Conservation (phyloP, 495 filamentous ascomycete species). For the Daldinia concentrica region DNA sequence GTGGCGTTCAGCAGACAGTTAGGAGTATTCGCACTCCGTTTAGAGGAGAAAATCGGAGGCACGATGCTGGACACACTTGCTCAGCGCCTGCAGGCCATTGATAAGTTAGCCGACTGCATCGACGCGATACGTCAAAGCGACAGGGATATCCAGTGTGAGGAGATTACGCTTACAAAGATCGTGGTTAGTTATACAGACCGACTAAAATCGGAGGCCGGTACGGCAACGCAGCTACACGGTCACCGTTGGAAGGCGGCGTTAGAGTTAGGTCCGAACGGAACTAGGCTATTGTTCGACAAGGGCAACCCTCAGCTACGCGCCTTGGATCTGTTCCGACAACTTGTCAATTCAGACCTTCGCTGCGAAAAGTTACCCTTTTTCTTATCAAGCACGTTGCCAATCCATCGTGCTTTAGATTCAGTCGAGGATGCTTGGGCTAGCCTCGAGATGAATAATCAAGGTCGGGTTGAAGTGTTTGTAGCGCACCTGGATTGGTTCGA, state of each 20-base stretch:
- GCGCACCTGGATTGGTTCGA: slow-evolving; percentile 59
- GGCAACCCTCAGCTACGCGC: slow-evolving; percentile 82
- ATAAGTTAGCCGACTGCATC: slow-evolving; percentile 71
- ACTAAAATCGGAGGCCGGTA: slow-evolving; percentile 16
- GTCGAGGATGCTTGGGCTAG: slow-evolving; percentile 59
- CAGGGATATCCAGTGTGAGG: slow-evolving; percentile 60
- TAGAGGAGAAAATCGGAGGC: slow-evolving; percentile 66
- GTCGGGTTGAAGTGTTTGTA: slow-evolving; percentile 53
- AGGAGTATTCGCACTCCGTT: slow-evolving; percentile 67
- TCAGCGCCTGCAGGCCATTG: slow-evolving; percentile 66
- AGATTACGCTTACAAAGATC: slow-evolving; percentile 68
- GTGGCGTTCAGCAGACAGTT: slow-evolving; percentile 64
- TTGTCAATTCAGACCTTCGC: slow-evolving; percentile 63
- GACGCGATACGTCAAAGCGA: slow-evolving; percentile 64
- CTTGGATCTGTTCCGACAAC: slow-evolving; percentile 66
- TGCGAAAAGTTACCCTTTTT: slow-evolving; percentile 50
- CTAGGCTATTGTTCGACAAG: slow-evolving; percentile 65
- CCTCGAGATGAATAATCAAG: slow-evolving; percentile 46
- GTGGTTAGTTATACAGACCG: slow-evolving; percentile 66
- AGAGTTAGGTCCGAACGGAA: slow-evolving; percentile 46
- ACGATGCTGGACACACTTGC: slow-evolving; percentile 62
- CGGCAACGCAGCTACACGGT: slow-evolving; percentile 31
- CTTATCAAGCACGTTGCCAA: slow-evolving; percentile 68
- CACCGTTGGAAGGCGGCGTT: slow-evolving; percentile 52
- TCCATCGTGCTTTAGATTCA: slow-evolving; percentile 70